These are phyloP conservation scores for Zygoascus tannicola DNA, from an alignment of 805 yeast genomes.

Conservation along the genomic window DNA sequence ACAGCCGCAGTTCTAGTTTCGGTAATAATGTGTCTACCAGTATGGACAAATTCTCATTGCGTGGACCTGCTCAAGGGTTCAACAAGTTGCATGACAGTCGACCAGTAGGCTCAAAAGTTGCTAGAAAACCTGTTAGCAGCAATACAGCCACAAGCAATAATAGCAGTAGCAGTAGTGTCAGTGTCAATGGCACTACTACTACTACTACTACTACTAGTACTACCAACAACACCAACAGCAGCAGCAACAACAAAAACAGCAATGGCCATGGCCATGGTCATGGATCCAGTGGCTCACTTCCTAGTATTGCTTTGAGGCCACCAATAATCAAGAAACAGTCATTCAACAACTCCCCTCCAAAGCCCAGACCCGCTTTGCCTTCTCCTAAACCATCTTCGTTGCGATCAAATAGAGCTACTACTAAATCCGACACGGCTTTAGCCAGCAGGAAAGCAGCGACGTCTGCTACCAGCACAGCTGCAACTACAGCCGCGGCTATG, in stretches of 20 bases:
- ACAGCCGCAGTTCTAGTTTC: conserved; percentile 1
- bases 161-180: not conserved
- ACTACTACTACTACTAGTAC: not conserved
- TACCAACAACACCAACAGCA: not conserved
- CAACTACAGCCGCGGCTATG: conserved; percentile 3
- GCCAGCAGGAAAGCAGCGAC: not conserved
- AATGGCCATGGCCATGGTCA: too few relatives aligned
- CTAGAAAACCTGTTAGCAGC: not conserved
- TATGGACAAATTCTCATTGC: conserved; percentile 7
- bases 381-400: conserved; percentile 2
- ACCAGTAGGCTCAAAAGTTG: not conserved
- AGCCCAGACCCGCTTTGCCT: conserved; percentile 8
- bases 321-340: not conserved
- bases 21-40: conserved; percentile 4
- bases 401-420: not conserved
- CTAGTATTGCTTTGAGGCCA: not conserved
- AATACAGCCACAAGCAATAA: not conserved
- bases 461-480: not conserved
- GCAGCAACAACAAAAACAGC: not conserved
- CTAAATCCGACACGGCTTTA: too few relatives aligned
- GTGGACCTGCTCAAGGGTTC: conserved; percentile 12
- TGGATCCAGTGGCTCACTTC: not conserved
- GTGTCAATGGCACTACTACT: not conserved
- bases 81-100: conserved; percentile 6
- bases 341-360: conserved; percentile 2